Conservation (phyloP, 1,284 basidiomycete species). For the Ceratobasidium sp. region DNA sequence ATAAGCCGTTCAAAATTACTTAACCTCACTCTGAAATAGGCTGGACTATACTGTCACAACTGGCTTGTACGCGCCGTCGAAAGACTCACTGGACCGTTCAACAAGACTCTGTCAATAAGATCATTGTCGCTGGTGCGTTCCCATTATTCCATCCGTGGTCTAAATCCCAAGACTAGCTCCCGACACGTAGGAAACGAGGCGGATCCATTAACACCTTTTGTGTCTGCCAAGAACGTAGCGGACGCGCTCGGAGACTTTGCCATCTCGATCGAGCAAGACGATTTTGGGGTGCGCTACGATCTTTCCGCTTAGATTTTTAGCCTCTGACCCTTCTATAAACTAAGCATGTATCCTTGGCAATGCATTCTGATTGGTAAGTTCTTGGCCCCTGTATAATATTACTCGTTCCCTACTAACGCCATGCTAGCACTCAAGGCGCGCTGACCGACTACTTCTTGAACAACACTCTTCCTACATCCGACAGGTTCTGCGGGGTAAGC, state of each 20-base stretch:
- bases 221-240: constrained; percentile 24
- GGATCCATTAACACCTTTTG: constrained; percentile 40
- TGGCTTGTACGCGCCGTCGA: constrained; percentile 45
- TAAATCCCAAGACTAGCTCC: no score
- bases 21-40: not conserved
- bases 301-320: no score
- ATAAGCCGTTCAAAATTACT: not conserved
- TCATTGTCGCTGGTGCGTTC: constrained; percentile 39
- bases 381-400: not conserved
- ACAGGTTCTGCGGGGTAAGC: constrained; percentile 22
- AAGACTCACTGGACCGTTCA: constrained; percentile 27
- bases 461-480: constrained; percentile 17
- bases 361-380: constrained; percentile 38
- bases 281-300: not conserved
- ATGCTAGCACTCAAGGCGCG: not conserved
- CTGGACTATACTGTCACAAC: not conserved
- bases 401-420: not conserved
- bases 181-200: constrained; percentile 17
- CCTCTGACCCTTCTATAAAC: no score
- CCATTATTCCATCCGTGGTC: not conserved
- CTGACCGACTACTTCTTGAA: constrained; percentile 15
- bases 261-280: constrained; percentile 35
- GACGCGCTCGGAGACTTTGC: constrained; percentile 15
- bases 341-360: constrained; percentile 33
- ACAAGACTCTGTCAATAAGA: constrained; percentile 36